Base-by-base conservation (phyloP, 768 basidiomycete species). In the Jaapia argillacea region DNA sequence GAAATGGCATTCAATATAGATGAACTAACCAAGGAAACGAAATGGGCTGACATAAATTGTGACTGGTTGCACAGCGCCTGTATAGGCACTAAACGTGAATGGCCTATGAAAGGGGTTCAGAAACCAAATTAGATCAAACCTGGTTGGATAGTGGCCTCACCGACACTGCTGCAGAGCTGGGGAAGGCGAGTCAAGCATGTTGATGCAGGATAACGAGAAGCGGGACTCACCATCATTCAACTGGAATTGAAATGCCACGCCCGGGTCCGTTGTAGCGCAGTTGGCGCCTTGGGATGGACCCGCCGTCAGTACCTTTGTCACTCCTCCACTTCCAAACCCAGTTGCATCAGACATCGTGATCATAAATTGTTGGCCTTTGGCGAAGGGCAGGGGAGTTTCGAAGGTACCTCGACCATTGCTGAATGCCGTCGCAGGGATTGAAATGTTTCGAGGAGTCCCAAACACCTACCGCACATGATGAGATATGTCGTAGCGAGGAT, bases 271-370 rank as follows among this genome's bases (percentile, higher is more conserved):
- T 0, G 72, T 73, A 46, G 75, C 65, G 58, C 85, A 87, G 10
- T 53, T 42, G 33, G 48, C 47, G 21, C 68, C 70, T 12, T 65
- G 54, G 2, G 77, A 67, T 6, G 59, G 43, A 31, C 68, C 74
- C 13, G 78, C 75, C 1, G 63, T 67, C 31, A 79, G 49, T 4
- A 82, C 39, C 36, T 58, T 44, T 6, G 75, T 70, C 21, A 67
- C 65, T 20, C 82, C 85, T 3, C 85, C 85, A 6, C 77, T 65
- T 35, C 64, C 82, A 54, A 80, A 85, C 1, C 82, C 83, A 22
- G 71, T 72, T 14, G 75, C 66, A 54, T 88, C 85, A 22, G 80
- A 86, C 79, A 88, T 81, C 26, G 75, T 69, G 16, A 80, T 45
- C 10, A 85, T 40, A 39, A 85, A 63, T 42, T 63, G 57, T 14